These are phyloP conservation scores for Thelonectria olida DNA, from an alignment of 2,329 filamentous ascomycete species.

Conservation along the genomic window DNA sequence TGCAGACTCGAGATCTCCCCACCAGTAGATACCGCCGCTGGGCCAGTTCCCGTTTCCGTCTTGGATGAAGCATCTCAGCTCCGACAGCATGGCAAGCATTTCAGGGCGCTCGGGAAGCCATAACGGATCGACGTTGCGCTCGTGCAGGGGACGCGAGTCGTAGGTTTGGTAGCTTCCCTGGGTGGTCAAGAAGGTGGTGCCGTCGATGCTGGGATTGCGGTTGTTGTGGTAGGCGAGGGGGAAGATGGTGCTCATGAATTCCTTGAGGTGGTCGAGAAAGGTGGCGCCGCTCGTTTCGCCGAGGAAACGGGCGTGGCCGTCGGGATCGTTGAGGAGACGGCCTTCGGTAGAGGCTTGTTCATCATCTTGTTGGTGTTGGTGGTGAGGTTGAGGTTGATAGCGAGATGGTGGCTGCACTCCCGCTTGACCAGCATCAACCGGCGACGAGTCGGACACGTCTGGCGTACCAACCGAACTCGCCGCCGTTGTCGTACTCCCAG, in stretches of 20 bases:
- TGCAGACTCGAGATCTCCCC: slow-evolving; percentile 51
- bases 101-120: slow-evolving; percentile 49
- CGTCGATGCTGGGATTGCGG: slow-evolving; percentile 32
- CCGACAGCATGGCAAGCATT: slow-evolving; percentile 49
- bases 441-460: background rate
- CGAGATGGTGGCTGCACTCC: slow-evolving; percentile 6
- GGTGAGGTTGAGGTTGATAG: slow-evolving; percentile 15
- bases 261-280: slow-evolving; percentile 60
- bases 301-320: slow-evolving; percentile 56
- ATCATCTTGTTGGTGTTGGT: slow-evolving; percentile 33
- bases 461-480: background rate
- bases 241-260: slow-evolving; percentile 54
- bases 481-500: background rate
- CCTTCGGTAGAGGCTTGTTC: slow-evolving; percentile 45
- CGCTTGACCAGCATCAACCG: background rate
- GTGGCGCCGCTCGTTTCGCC: slow-evolving; percentile 60
- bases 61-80: slow-evolving; percentile 56
- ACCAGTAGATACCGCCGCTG: slow-evolving; percentile 60
- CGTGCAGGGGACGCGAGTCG: slow-evolving; percentile 54
- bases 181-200: slow-evolving; percentile 49
- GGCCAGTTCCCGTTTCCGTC: slow-evolving; percentile 53
- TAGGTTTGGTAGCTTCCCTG: slow-evolving; percentile 58
- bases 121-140: slow-evolving; percentile 50
- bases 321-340: slow-evolving; percentile 54
- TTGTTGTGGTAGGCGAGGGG: slow-evolving; percentile 45